A percentile compares a stretch with the other conserved stretches of the same genome.
Evolutionary conservation across 2,329 filamentous ascomycete genomes (phyloP).

Genomic region (Aspergillus fijiensis): DNA sequence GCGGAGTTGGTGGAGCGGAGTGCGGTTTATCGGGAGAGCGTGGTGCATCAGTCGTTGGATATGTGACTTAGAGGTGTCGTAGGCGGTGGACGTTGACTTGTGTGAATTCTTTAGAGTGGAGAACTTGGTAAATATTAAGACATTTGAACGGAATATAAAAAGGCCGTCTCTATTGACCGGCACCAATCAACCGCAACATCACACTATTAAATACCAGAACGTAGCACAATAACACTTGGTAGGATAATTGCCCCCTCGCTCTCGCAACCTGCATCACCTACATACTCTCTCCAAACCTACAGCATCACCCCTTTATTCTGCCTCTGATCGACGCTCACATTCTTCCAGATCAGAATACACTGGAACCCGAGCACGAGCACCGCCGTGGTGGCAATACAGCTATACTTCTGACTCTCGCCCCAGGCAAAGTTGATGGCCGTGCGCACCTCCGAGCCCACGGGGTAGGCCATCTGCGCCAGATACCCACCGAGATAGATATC

Average conservation of each 20-base stretch:
- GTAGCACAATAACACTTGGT: no score
- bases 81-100: no score
- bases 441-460: slow-evolving; percentile 29
- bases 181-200: no score
- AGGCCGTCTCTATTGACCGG: no score
- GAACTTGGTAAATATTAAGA: no score
- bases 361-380: slow-evolving; percentile 36
- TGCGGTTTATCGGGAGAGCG: slow-evolving; percentile 43
- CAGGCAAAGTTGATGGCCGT: slow-evolving; percentile 40
- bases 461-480: slow-evolving; percentile 27
- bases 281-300: not conserved
- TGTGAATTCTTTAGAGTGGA: no score
- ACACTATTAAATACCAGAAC: no score
- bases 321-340: slow-evolving; percentile 40
- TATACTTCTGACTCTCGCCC: slow-evolving; percentile 39
- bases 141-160: no score
- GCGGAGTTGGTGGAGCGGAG: slow-evolving; percentile 55
- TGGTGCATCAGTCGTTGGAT: slow-evolving; percentile 38
- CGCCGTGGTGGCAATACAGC: slow-evolving; percentile 36
- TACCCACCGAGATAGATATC: slow-evolving; percentile 31
- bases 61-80: no score
- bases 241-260: no score
- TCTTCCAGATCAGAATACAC: slow-evolving; percentile 39
- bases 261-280: no score
- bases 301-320: slow-evolving; percentile 38